Conservation (phyloP, 2,329 filamentous ascomycete species). For the Aspergillus novofumigatus region DNA sequence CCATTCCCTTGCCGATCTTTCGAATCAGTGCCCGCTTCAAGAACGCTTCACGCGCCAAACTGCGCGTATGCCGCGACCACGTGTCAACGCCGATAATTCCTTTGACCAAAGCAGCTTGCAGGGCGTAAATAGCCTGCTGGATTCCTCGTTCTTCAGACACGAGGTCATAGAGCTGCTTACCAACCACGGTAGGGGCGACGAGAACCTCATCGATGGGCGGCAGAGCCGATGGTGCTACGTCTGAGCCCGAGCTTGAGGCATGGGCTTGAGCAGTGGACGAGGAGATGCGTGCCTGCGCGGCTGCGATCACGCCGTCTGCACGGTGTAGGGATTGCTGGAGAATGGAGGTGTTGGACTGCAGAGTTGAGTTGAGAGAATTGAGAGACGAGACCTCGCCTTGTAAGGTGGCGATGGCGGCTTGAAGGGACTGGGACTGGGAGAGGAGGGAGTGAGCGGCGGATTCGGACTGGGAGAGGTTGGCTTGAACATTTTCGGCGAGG, state of each 20-base stretch:
- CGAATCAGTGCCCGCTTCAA: constrained; percentile 43
- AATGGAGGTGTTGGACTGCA: constrained; percentile 73
- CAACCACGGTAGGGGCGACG: constrained; percentile 89
- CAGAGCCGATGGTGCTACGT: constrained; percentile 40
- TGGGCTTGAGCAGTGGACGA: constrained; percentile 13
- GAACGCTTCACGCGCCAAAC: constrained; percentile 46
- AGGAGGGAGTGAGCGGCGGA: constrained; percentile 70
- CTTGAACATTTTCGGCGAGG: constrained; percentile 64
- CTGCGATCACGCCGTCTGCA: constrained; percentile 72
- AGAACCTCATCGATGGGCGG: constrained; percentile 86
- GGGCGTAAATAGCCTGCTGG: constrained; percentile 75
- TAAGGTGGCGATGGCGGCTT: constrained; percentile 63
- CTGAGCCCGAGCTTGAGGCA: constrained; percentile 22
- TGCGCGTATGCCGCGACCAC: constrained; percentile 45
- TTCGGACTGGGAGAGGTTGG: constrained; percentile 66
- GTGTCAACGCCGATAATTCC: constrained; percentile 44
- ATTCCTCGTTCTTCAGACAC: constrained; percentile 85
- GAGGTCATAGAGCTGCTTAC: constrained; percentile 83
- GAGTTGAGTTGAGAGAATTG: constrained; percentile 63
- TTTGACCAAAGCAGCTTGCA: constrained; percentile 43
- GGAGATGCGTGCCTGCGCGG: constrained; percentile 58
- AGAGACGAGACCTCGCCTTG: constrained; percentile 71
- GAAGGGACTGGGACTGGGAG: constrained; percentile 75
- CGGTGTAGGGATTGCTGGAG: constrained; percentile 71
- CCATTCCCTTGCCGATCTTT: constrained; percentile 46